Base-by-base conservation (phyloP, 108 stramenopile genomes). In the Craspedostauros australis region DNA sequence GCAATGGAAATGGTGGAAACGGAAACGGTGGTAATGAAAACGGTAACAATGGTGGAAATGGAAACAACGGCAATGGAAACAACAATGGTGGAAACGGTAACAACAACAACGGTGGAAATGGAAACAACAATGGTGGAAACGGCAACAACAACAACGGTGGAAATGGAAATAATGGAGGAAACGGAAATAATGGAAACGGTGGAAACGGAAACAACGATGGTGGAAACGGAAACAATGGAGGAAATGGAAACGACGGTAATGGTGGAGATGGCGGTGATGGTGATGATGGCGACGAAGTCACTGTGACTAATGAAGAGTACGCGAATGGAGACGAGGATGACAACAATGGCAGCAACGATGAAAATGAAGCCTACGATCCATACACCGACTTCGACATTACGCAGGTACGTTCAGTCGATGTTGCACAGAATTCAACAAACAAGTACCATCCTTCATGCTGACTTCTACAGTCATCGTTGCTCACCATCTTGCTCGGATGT, bases 381-480 rank as follows among this genome's bases (percentile, higher is more conserved):
- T 63, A 63, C 33, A 24, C 18, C 25, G 62, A 56, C 25, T 83
- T 83, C 42, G 49, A 83, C 40, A 54, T 83, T 24, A 20, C 41
- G 20, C 58, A n/a, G n/a, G n/a, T n/a, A n/a, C n/a, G n/a, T n/a
- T n/a, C n/a, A n/a, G n/a, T n/a, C n/a, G n/a, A n/a, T n/a, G n/a
- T n/a, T n/a, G n/a, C n/a, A n/a, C n/a, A n/a, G n/a, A n/a, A n/a
- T n/a, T n/a, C n/a, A n/a, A n/a, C n/a, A n/a, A n/a, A n/a, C n/a
- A n/a, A n/a, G n/a, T n/a, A n/a, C n/a, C n/a, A n/a, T n/a, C n/a
- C n/a, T n/a, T n/a, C n/a, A n/a, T n/a, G n/a, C n/a, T n/a, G n/a
- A n/a, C n/a, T n/a, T n/a, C n/a, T n/a, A n/a, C n/a, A n/a, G n/a
- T n/a, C n/a, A n/a, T n/a, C n/a, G n/a, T n/a, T n/a, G n/a, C n/a